phyloP scores from a whole-genome alignment of 257 asterid genomes.

The Nicotiana otophora region DNA sequence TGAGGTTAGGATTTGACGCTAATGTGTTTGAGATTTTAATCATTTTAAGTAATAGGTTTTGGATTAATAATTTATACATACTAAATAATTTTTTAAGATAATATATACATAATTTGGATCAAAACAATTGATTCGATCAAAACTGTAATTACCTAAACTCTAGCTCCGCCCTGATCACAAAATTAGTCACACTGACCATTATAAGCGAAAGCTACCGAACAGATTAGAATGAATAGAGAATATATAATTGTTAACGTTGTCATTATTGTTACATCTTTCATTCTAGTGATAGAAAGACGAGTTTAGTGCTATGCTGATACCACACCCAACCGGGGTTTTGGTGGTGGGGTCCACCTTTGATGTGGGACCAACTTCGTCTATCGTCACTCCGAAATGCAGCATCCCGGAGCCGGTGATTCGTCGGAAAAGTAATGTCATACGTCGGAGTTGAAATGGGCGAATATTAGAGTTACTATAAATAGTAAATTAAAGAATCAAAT shows the following conservation, averaged over 20 bases:
- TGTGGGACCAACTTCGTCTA: constrained; percentile 11
- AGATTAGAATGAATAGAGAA: too few relatives aligned
- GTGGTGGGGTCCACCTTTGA: constrained; percentile 15
- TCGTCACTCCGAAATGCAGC: constrained; percentile 21
- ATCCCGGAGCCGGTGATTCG: constrained; percentile 9
- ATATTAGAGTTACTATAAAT: not conserved
- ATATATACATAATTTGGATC: too few relatives aligned
- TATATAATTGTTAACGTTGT: not conserved
- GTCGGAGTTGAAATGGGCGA: not conserved
- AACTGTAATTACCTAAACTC: too few relatives aligned
- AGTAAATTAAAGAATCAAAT: not conserved
- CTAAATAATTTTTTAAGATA: too few relatives aligned
- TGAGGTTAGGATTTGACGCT: too few relatives aligned
- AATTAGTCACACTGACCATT: too few relatives aligned
- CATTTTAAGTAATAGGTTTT: too few relatives aligned
- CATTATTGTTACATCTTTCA: not conserved
- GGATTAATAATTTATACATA: too few relatives aligned
- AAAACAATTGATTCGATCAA: too few relatives aligned
- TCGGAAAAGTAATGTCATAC: constrained; percentile 13
- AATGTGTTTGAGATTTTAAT: too few relatives aligned
- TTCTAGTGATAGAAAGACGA: constrained; percentile 31
- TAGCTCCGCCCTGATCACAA: too few relatives aligned
- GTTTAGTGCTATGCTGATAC: constrained; percentile 51
- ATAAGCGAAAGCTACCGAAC: too few relatives aligned
- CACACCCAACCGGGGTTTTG: not conserved